Conservation (phyloP, 2,329 filamentous ascomycete genomes). For the Niveomyces coronatus region DNA sequence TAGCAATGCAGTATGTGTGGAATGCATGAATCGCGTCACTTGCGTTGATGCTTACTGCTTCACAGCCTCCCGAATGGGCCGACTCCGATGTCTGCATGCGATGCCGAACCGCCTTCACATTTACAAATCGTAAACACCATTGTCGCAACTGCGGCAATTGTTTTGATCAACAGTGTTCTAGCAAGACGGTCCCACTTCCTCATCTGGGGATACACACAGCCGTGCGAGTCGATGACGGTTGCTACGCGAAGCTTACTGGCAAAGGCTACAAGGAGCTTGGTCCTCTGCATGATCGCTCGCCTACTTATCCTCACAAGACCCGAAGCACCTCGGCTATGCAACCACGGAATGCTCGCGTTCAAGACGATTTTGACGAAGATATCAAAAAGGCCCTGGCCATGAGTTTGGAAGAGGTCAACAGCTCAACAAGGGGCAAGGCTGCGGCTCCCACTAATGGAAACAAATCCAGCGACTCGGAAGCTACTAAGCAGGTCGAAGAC, state of each 20-base stretch:
- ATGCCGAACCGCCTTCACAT: slow-evolving; percentile 88
- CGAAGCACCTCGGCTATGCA: slow-evolving; percentile 66
- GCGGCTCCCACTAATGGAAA: slow-evolving; percentile 38
- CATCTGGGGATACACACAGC: slow-evolving; percentile 87
- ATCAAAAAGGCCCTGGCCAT: slow-evolving; percentile 88
- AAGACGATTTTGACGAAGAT: slow-evolving; percentile 90
- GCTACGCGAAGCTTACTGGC: slow-evolving; percentile 78
- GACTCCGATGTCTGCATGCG: slow-evolving; percentile 99
- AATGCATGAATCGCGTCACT: neutral
- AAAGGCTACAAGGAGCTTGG: slow-evolving; percentile 37
- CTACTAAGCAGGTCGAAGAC: slow-evolving; percentile 53
- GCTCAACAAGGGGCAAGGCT: slow-evolving; percentile 62
- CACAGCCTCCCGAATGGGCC: slow-evolving; percentile 85
- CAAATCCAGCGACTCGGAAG: slow-evolving; percentile 26
- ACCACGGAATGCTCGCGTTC: slow-evolving; percentile 76
- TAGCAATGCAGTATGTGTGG: slow-evolving; percentile 62
- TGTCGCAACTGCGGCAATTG: slow-evolving; percentile 97
- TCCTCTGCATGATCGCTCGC: slow-evolving; percentile 39
- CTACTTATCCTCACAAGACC: slow-evolving; percentile 49
- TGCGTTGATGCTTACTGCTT: neutral
- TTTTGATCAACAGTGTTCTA: slow-evolving; percentile 91
- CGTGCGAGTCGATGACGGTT: slow-evolving; percentile 92
- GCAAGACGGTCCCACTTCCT: slow-evolving; percentile 76
- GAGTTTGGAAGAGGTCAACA: slow-evolving; percentile 89
- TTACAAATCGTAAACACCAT: slow-evolving; percentile 97